phyloP scores from a whole-genome alignment of 805 yeast species.

The Danielozyma ontarioensis region DNA sequence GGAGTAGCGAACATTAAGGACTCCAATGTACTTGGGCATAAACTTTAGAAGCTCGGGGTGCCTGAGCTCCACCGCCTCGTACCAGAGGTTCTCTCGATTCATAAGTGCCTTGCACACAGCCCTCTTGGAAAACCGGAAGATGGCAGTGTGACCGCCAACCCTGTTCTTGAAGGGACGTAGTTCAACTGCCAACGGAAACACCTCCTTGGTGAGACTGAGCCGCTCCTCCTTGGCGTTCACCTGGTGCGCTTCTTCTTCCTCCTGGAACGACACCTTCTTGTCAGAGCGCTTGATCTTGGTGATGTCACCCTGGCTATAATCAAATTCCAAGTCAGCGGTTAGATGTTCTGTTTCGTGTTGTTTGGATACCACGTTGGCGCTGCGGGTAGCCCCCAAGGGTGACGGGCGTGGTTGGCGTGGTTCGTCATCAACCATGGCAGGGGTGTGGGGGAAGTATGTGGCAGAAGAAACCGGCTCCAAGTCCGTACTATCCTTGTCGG shows the following conservation, averaged over 20 bases:
- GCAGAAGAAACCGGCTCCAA: conserved; percentile 66
- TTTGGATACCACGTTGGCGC: conserved; percentile 6
- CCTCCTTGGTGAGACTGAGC: conserved; percentile 12
- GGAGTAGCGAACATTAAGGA: conserved; percentile 80
- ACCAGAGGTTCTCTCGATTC: conserved; percentile 86
- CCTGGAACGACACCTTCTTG: conserved; percentile 4
- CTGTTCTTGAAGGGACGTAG: conserved; percentile 86
- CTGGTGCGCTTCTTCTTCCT: conserved; percentile 1
- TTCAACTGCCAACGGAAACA: conserved; percentile 77
- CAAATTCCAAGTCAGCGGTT: conserved; percentile 47
- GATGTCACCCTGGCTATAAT: conserved; percentile 28
- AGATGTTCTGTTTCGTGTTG: conserved; percentile 36
- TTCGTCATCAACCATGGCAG: conserved; percentile 28
- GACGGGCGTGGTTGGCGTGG: background rate
- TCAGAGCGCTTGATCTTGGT: conserved; percentile 16
- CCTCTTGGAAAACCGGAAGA: conserved; percentile 81
- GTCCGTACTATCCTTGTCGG: conserved; percentile 4
- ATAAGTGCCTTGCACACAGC: conserved; percentile 94
- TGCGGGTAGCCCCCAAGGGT: background rate
- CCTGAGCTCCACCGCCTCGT: conserved; percentile 75
- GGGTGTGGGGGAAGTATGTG: conserved; percentile 64
- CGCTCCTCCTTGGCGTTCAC: conserved; percentile 1
- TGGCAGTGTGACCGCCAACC: conserved; percentile 98
- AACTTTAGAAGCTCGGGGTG: conserved; percentile 75
- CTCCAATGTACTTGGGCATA: conserved; percentile 95